Percentiles rank a stretch among this genome's conserved stretches.
Evolutionary conservation across 495 filamentous ascomycete genomes (phyloP).

Genomic region (Aspergillus bridgeri): DNA sequence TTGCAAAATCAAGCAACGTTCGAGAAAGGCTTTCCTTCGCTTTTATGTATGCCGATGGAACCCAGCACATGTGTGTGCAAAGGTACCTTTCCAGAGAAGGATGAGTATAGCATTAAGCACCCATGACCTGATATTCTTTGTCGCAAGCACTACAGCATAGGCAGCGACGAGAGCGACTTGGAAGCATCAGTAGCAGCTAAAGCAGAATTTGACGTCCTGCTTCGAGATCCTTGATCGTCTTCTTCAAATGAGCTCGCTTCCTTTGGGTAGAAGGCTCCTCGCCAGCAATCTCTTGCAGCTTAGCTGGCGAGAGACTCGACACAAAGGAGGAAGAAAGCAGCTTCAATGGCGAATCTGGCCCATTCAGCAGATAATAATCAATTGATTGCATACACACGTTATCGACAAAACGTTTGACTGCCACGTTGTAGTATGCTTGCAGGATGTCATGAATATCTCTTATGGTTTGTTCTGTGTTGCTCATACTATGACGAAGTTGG

Average conservation of each 20-base stretch:
- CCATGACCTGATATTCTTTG: no score
- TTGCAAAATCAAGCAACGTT: no score
- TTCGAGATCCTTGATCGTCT: slow-evolving; percentile 41
- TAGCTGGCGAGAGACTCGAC: slow-evolving; percentile 26
- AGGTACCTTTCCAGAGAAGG: no score
- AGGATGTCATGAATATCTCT: slow-evolving; percentile 57
- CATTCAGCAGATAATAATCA: slow-evolving; percentile 33
- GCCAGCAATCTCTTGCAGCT: slow-evolving; percentile 45
- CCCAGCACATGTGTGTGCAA: no score
- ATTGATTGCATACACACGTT: slow-evolving; percentile 45
- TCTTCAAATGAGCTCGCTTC: slow-evolving; percentile 31
- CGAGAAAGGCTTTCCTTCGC: no score
- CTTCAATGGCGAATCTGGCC: slow-evolving; percentile 29
- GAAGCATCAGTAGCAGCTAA: no score
- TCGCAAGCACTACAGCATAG: no score
- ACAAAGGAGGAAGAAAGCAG: slow-evolving; percentile 37
- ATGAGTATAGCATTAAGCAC: no score
- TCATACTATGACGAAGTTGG: slow-evolving; percentile 23
- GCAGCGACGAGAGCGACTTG: no score
- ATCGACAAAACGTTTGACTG: slow-evolving; percentile 55
- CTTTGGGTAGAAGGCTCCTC: slow-evolving; percentile 33
- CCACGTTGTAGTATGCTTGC: slow-evolving; percentile 58
- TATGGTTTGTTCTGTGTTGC: slow-evolving; percentile 44
- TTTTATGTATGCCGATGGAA: no score
- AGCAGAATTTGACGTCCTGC: slow-evolving; percentile 31